Conservation (phyloP, 345 rosid genomes). For the Tarenaya hassleriana region DNA sequence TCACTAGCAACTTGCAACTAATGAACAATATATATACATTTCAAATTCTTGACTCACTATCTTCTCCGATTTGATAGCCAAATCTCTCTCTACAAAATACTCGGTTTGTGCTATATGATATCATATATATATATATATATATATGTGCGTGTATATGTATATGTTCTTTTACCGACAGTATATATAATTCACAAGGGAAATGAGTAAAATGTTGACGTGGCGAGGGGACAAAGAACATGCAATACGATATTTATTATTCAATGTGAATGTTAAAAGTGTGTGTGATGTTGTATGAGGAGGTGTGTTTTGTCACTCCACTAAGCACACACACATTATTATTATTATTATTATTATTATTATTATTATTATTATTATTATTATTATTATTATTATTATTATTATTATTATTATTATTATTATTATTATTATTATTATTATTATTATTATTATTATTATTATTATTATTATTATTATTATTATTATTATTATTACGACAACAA, state of each 20-base stretch:
- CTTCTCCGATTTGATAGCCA: too few relatives aligned
- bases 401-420: conserved; percentile 9
- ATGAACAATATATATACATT: too few relatives aligned
- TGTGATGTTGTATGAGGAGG: conserved; percentile 17
- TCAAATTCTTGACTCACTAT: too few relatives aligned
- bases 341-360: conserved; percentile 4
- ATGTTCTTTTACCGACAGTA: conserved; percentile 13
- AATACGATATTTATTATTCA: conserved; percentile 14
- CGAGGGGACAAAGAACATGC: conserved; percentile 5
- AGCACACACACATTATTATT: conserved; percentile 14
- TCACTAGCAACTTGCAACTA: too few relatives aligned
- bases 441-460: conserved; percentile 11
- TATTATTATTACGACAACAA: conserved; percentile 5
- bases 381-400: conserved; percentile 12
- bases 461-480: conserved; percentile 12
- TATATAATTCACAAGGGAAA: conserved; percentile 14
- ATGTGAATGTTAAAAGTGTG: conserved; percentile 18
- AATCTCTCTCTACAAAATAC: too few relatives aligned
- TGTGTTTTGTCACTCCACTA: conserved; percentile 25
- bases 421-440: conserved; percentile 9
- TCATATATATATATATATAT: not conserved
- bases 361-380: conserved; percentile 11
- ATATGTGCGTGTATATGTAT: conserved; percentile 13
- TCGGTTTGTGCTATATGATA: too few relatives aligned
- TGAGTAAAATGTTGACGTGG: conserved; percentile 24